Evolutionary conservation across 495 filamentous ascomycete genomes (phyloP).

Genomic region (Evernia prunastri): DNA sequence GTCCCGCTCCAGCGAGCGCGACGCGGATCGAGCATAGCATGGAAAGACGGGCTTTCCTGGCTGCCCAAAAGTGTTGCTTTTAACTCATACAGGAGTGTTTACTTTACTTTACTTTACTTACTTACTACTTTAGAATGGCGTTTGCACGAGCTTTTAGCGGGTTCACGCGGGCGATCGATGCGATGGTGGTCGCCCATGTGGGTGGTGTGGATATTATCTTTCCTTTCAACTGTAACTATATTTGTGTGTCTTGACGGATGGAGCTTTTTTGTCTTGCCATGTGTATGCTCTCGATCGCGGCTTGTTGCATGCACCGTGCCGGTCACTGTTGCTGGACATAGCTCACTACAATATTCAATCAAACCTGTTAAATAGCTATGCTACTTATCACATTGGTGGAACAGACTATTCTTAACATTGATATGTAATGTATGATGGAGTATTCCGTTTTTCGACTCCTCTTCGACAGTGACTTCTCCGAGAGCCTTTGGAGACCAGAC

Average conservation of each 20-base stretch:
- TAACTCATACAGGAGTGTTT: constrained; percentile 8
- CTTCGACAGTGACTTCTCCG: no score
- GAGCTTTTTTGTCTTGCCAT: constrained; percentile 6
- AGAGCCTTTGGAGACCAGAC: background rate
- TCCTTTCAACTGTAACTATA: constrained; percentile 8
- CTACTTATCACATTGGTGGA: background rate
- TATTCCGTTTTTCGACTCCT: background rate
- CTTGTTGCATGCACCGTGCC: constrained; percentile 12
- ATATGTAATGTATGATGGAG: background rate
- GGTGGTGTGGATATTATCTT: constrained; percentile 6
- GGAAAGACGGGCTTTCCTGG: constrained; percentile 7
- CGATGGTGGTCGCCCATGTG: constrained; percentile 6
- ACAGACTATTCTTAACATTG: background rate
- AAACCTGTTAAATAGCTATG: background rate
- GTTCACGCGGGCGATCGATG: background rate
- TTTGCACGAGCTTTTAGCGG: constrained; percentile 16
- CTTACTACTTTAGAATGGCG: constrained; percentile 13
- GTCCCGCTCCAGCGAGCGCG: constrained; percentile 12
- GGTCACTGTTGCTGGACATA: constrained; percentile 17
- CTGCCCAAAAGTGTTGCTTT: constrained; percentile 21
- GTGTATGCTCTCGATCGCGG: constrained; percentile 1
- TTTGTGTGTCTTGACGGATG: background rate
- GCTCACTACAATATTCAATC: constrained; percentile 8
- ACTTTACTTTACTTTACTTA: no score
- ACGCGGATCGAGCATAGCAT: constrained; percentile 10